Evolutionary conservation across 192 early-diverging fungal genomes (phyloP).

Genomic region (Podila epicladia): DNA sequence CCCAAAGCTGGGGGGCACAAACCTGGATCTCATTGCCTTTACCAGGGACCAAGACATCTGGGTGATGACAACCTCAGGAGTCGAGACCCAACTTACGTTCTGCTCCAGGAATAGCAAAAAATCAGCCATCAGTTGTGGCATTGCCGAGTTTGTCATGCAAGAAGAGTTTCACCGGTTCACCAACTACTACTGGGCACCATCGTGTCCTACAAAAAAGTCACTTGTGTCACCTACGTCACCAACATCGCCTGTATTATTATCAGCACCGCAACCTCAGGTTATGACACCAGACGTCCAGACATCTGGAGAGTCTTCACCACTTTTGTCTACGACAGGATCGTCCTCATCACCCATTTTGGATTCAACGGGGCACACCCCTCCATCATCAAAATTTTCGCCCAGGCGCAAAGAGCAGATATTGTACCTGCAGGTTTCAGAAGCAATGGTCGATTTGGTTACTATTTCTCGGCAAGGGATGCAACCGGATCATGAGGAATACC

Average conservation of each 20-base stretch:
- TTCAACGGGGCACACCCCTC: neutral
- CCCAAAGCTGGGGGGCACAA: slow-evolving; percentile 66
- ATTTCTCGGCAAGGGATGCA: slow-evolving; percentile 55
- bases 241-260: neutral
- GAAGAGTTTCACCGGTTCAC: slow-evolving; percentile 76
- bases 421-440: slow-evolving; percentile 67
- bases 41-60: slow-evolving; percentile 71
- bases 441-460: slow-evolving; percentile 62
- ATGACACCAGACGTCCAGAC: neutral
- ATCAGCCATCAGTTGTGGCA: slow-evolving; percentile 61
- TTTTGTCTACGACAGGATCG: neutral
- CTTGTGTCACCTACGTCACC: neutral
- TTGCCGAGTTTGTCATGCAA: slow-evolving; percentile 79
- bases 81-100: slow-evolving; percentile 69
- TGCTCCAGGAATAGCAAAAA: slow-evolving; percentile 53
- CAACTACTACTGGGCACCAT: slow-evolving; percentile 69
- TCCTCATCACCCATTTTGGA: neutral
- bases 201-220: neutral
- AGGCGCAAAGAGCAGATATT: slow-evolving; percentile 58
- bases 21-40: slow-evolving; percentile 63
- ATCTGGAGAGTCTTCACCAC: neutral
- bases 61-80: slow-evolving; percentile 59
- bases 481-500: slow-evolving; percentile 57
- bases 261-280: neutral
- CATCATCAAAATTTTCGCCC: slow-evolving; percentile 1